Percentiles rank a stretch among this genome's conserved stretches.
phyloP scores from a whole-genome alignment of 129 eudicot genomes.

The Saposhnikovia divaricata region DNA sequence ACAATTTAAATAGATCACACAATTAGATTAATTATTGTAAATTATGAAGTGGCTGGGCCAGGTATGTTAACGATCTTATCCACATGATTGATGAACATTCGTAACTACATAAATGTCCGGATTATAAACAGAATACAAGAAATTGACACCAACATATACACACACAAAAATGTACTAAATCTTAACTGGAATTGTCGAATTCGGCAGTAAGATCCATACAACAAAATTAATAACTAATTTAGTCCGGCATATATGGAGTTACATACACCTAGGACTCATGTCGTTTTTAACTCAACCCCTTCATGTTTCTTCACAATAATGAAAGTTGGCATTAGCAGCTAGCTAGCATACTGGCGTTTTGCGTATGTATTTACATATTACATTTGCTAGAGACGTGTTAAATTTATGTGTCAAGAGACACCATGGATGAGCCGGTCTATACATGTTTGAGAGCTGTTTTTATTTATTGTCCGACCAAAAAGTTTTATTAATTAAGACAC shows the following conservation, averaged over 20 bases:
- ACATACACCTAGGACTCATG: not conserved
- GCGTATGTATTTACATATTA: not conserved
- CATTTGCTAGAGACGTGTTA: not conserved
- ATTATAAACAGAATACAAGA: not conserved
- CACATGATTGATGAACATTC: not conserved
- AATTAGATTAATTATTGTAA: not conserved
- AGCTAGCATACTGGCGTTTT: not conserved
- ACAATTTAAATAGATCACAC: no score
- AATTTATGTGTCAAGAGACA: not conserved
- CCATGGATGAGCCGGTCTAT: not conserved
- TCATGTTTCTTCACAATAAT: not conserved
- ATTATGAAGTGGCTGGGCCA: not conserved
- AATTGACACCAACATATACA: not conserved
- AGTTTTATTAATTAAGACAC: not conserved
- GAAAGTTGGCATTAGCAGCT: not conserved
- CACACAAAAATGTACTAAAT: not conserved
- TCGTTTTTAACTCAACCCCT: not conserved
- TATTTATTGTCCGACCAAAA: not conserved
- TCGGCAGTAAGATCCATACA: not conserved
- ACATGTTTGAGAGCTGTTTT: not conserved
- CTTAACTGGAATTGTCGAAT: constrained; percentile 3
- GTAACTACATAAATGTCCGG: not conserved
- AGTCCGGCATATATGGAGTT: not conserved
- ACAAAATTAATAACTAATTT: not conserved
- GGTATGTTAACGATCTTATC: not conserved